phyloP scores from a whole-genome alignment of 140 eudicot species.

The Ambrosia hybrid region DNA sequence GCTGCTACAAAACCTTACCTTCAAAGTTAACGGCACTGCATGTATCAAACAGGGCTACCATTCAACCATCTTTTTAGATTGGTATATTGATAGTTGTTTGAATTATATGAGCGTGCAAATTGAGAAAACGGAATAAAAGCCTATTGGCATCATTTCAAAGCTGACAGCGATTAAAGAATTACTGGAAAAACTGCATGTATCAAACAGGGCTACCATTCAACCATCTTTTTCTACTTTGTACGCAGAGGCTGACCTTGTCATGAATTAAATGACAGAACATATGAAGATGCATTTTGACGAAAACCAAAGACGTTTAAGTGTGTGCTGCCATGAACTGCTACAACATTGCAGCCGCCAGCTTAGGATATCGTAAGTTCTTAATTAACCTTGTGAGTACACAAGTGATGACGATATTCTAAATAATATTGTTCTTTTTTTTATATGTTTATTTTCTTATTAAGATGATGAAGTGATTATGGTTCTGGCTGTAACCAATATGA shows the following conservation, averaged over 20 bases:
- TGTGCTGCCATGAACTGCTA: not conserved
- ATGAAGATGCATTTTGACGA: conserved; percentile 10
- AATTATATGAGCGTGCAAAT: not conserved
- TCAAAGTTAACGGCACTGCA: not conserved
- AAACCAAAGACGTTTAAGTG: not conserved
- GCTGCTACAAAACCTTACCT: not conserved
- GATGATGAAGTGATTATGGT: too few relatives aligned
- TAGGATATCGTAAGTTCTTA: conserved; percentile 15
- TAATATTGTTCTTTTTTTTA: too few relatives aligned
- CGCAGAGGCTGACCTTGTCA: conserved; percentile 12
- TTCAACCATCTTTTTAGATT: not conserved
- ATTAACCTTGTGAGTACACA: not conserved
- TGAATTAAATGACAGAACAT: not conserved
- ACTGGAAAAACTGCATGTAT: not conserved
- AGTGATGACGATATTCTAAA: not conserved
- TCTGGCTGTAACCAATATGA: too few relatives aligned
- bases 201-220: conserved; percentile 3
- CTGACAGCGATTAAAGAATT: not conserved
- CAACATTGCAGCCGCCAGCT: not conserved
- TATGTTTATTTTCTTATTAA: too few relatives aligned
- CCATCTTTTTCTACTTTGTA: conserved; percentile 2
- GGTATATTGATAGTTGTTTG: not conserved
- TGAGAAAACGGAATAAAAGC: not conserved
- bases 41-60: not conserved
- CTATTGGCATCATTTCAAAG: not conserved